Percentiles rank a stretch among this genome's conserved stretches.
phyloP scores from a whole-genome alignment of 1,284 basidiomycete genomes.

The Anthracocystis walkeri region DNA sequence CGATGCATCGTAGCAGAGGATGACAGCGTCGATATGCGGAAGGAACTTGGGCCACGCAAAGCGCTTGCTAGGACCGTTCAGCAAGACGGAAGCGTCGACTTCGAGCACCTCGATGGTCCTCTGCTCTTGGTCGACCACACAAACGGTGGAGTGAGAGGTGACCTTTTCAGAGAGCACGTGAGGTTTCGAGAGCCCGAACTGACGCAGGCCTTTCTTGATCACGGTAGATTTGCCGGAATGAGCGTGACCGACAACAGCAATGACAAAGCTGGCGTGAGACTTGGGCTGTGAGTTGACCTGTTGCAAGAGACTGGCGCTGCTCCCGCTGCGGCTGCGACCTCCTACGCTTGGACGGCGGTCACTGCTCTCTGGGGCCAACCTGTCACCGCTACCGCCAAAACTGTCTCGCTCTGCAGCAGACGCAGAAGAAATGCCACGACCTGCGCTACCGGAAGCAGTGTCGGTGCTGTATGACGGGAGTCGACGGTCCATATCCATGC shows the following conservation, averaged over 20 bases:
- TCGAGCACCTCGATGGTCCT: constrained; percentile 65
- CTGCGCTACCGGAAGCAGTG: background rate
- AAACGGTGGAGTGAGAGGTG: constrained; percentile 62
- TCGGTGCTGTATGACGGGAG: constrained; percentile 8
- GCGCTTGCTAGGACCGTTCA: constrained; percentile 59
- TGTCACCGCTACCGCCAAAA: constrained; percentile 11
- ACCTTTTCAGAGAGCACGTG: constrained; percentile 61
- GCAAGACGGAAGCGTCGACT: constrained; percentile 61
- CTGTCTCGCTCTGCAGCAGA: constrained; percentile 16
- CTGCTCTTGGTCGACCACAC: constrained; percentile 63
- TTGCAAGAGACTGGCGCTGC: constrained; percentile 60
- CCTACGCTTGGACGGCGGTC: constrained; percentile 45
- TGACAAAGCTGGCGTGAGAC: constrained; percentile 62
- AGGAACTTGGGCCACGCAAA: constrained; percentile 65
- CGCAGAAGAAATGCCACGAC: constrained; percentile 15
- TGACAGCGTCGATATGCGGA: constrained; percentile 62
- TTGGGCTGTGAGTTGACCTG: constrained; percentile 60
- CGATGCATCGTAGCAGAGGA: constrained; percentile 65
- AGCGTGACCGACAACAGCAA: constrained; percentile 63
- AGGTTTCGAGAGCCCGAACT: constrained; percentile 63
- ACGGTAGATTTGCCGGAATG: constrained; percentile 63
- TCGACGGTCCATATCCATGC: constrained; percentile 36
- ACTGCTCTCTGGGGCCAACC: constrained; percentile 14
- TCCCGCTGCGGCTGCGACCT: constrained; percentile 59
- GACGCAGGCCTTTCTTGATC: constrained; percentile 62